Evolutionary conservation across 2,329 filamentous ascomycete species (phyloP), one percentile per base, ranked within the genome.

Genomic region (Colletotrichum zoysiae): DNA sequence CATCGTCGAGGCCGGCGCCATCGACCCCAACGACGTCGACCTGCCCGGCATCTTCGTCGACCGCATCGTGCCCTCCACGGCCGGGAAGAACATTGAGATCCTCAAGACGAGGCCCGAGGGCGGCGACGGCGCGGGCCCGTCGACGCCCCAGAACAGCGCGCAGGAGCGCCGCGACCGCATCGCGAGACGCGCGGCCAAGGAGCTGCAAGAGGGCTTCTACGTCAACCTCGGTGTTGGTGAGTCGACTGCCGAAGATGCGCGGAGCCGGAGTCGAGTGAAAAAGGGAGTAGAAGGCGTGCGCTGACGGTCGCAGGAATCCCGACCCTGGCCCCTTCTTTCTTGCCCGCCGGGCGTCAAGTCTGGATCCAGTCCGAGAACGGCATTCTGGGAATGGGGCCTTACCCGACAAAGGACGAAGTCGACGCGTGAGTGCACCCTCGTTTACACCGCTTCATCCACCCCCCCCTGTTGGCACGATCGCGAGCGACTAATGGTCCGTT

Each of bases 331-430:
- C 93, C 93, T 0, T 92, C 90, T 0, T 95, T 93, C 79, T 82
- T 97, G 8, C 89, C 92, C 1, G 80, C 88, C 0, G 88, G 88
- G 62, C 87, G 90, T 20, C 89, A 92, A 72, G 94, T 97, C 40
- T 94, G 93, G 89, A 88, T 97, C 55, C 94, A 97, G 80, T 94
- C 91, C 0, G 94, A 97, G 83, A 97, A 97, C 80, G 94, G 94
- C 14, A 92, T 97, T 69, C 81, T 97, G 1, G 94, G 94, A 55
- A 94, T 97, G 85, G 93, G 94, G 0, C 88, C 92, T 0, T 95
- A 96, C 80, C 93, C 94, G 2, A 90, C 89, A 1, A 88, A 90
- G 73, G 90, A 90, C 1, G 85, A 93, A 73, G 88, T 94, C 60
- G 94, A 96, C 78, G 84, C 92, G 76, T 72, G 33, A 64, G 70